Base-by-base conservation (phyloP, 139 green algal species). In the Closterium sp. region DNA sequence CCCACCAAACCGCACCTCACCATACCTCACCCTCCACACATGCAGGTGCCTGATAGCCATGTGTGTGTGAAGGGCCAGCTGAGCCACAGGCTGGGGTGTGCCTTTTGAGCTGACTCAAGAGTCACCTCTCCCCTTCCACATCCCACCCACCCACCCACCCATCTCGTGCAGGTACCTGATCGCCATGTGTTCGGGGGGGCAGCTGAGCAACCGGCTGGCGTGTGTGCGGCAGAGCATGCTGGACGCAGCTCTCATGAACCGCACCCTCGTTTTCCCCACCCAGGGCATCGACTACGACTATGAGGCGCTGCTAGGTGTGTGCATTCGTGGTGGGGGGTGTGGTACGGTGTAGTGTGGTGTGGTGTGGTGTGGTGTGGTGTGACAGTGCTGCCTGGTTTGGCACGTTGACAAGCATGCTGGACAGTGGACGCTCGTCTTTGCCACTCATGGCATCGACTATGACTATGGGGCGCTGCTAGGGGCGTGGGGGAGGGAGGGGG, bases 281-380 rank as follows among this genome's bases (percentile, higher is more conserved):
- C 33, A 55, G 16, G 33, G 83, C 32, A 89, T 92, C 43, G 89
- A 92, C 64, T 92, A 92, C 83, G 32, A 92, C 83, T 92, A 92
- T 32, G 89, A 92, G n/a, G 21, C 43, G 31, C 84, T 92, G n/a
- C 89, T 92, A 5, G 89, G 89, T 92, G 76, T n/a, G 84, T 92
- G 34, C 31, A 19, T 76, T 16, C 55, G 25, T 19, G 16, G 55
- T 76, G 55, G 55, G 55, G 12, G 4, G 0, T 76, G 16, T 19
- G 23, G 55, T 3, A 4, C 55, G 55, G 55, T 76, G 55, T 19
- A 28, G 55, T 76, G 55, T 19, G 16, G 55, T 76, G 16, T 19
- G 23, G 55, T 3, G 16, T 19, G 55, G 55, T 76, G 55, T 19
- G 23, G 55, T 76, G 55, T 19, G 16, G 55, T 76, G 16, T 19